A percentile compares a stretch with the other conserved stretches of the same genome.
Evolutionary conservation across 2,329 filamentous ascomycete species (phyloP).

Genomic region (Diplodia corticola): DNA sequence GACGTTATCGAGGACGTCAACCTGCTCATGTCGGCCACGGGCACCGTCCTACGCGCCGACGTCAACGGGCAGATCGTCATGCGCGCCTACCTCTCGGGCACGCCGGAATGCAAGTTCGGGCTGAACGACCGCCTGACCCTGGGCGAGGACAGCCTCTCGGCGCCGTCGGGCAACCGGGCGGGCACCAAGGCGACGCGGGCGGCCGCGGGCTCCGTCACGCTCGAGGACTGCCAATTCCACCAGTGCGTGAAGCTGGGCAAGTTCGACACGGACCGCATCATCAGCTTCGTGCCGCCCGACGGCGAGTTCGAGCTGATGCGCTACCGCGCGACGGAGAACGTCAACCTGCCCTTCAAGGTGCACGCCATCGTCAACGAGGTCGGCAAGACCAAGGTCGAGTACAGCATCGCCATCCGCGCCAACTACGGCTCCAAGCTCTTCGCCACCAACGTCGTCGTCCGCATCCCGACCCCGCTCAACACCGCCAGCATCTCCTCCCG

Average conservation of each 20-base stretch:
- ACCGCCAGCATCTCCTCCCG: slow-evolving; percentile 91
- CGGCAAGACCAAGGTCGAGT: slow-evolving; percentile 96
- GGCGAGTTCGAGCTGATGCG: slow-evolving; percentile 99
- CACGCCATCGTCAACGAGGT: slow-evolving; percentile 98
- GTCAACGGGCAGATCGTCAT: slow-evolving; percentile 98
- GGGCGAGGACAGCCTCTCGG: slow-evolving; percentile 64
- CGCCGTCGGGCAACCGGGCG: slow-evolving; percentile 70
- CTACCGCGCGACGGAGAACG: slow-evolving; percentile 96
- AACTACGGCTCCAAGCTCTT: slow-evolving; percentile 97
- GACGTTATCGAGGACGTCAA: slow-evolving; percentile 99
- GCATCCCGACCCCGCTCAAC: slow-evolving; percentile 94
- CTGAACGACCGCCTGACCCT: slow-evolving; percentile 92
- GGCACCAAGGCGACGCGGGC: slow-evolving; percentile 91
- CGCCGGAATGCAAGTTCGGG: slow-evolving; percentile 97
- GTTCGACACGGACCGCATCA: slow-evolving; percentile 95
- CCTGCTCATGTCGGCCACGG: slow-evolving; percentile 96
- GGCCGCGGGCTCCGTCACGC: slow-evolving; percentile 88
- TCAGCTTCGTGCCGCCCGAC: slow-evolving; percentile 94
- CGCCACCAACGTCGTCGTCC: slow-evolving; percentile 91
- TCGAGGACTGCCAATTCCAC: slow-evolving; percentile 98
- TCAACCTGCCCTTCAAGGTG: slow-evolving; percentile 97
- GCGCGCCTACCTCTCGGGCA: slow-evolving; percentile 95
- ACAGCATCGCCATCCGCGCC: slow-evolving; percentile 94
- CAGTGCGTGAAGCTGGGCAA: slow-evolving; percentile 97
- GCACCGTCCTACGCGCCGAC: slow-evolving; percentile 90